Percentiles rank a stretch among this genome's conserved stretches.
phyloP scores from a whole-genome alignment of 768 basidiomycete species.

The Gyrodon lividus region DNA sequence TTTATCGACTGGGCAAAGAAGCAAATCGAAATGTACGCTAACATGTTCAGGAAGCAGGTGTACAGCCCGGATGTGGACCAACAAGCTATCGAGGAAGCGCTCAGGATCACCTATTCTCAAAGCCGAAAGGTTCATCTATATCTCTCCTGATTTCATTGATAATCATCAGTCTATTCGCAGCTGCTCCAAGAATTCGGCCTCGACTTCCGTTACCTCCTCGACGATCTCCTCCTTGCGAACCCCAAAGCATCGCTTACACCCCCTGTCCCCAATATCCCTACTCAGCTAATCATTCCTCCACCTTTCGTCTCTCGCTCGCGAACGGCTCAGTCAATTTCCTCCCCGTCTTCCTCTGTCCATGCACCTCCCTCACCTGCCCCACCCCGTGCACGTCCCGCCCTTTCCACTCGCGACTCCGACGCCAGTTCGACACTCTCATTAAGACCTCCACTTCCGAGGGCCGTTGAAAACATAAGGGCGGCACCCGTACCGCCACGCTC shows the following conservation, averaged over 20 bases:
- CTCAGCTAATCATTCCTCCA: constrained; percentile 25
- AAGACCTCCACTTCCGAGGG: constrained; percentile 30
- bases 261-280: constrained; percentile 23
- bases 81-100: constrained; percentile 71
- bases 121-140: constrained; percentile 68
- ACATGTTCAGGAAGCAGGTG: constrained; percentile 88
- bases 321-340: constrained; percentile 12
- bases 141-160: not conserved
- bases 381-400: constrained; percentile 26
- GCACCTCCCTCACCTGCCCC: constrained; percentile 27
- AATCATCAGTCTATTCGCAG: constrained; percentile 34
- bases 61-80: constrained; percentile 78
- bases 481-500: constrained; percentile 68
- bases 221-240: constrained; percentile 57
- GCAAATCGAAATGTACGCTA: constrained; percentile 79
- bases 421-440: constrained; percentile 12
- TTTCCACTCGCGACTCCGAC: constrained; percentile 29
- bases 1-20: constrained; percentile 94
- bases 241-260: constrained; percentile 38
- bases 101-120: constrained; percentile 74
- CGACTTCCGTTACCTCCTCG: constrained; percentile 92
- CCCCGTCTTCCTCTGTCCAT: constrained; percentile 12
- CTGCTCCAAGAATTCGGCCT: constrained; percentile 91
- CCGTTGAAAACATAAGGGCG: constrained; percentile 24
- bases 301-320: constrained; percentile 17